Percentiles rank a stretch among this genome's conserved stretches.
These are phyloP conservation scores for Boletus tomentosulus DNA, from an alignment of 768 basidiomycete genomes.

Conservation along the genomic window DNA sequence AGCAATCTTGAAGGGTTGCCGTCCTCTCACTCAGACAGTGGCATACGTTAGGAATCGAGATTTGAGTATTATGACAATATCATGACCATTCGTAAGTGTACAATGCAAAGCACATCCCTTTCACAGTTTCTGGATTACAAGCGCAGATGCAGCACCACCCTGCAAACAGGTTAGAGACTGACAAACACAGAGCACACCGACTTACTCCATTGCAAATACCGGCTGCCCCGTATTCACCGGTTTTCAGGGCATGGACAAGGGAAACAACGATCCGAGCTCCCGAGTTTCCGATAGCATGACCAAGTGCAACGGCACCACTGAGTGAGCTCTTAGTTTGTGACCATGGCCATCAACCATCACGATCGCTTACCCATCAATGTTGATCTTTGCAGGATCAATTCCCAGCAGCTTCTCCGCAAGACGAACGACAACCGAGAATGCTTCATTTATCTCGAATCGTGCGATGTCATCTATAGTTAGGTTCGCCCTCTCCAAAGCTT, in stretches of 20 bases:
- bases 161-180: conserved; percentile 31
- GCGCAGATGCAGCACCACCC: conserved; percentile 91
- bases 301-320: conserved; percentile 95
- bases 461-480: conserved; percentile 80
- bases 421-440: conserved; percentile 91
- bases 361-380: conserved; percentile 71
- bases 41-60: conserved; percentile 1
- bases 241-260: conserved; percentile 84
- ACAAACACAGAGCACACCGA: conserved; percentile 13
- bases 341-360: conserved; percentile 1
- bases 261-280: conserved; percentile 94
- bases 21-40: conserved; percentile 14
- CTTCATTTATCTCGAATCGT: conserved; percentile 95
- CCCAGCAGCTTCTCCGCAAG: conserved; percentile 86
- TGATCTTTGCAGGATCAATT: conserved; percentile 85
- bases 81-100: conserved; percentile 13
- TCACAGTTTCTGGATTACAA: conserved; percentile 86
- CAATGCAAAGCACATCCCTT: conserved; percentile 13
- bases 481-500: conserved; percentile 83
- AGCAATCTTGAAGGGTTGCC: not conserved
- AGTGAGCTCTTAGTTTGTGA: conserved; percentile 13
- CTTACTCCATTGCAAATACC: conserved; percentile 96
- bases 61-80: not conserved
- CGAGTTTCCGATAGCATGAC: conserved; percentile 95
- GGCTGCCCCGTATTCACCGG: conserved; percentile 92